A percentile compares a stretch with the other conserved stretches of the same genome.
phyloP scores from a whole-genome alignment of 108 stramenopile species.

The Cyclotella choctawhatcheeana region DNA sequence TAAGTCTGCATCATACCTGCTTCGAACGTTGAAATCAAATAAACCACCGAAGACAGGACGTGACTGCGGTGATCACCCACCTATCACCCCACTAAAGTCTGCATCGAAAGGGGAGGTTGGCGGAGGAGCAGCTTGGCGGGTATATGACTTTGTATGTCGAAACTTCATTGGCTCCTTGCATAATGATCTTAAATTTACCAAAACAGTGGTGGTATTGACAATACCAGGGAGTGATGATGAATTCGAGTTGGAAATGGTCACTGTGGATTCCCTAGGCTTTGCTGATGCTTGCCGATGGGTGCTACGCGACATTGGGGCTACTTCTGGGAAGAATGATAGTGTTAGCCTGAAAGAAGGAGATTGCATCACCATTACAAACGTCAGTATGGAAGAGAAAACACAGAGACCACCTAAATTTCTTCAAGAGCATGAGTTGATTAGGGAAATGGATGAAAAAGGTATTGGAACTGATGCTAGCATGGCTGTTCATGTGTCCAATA shows the following conservation, averaged over 20 bases:
- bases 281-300: slow-evolving; percentile 43
- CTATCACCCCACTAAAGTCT: slow-evolving; percentile 37
- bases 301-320: slow-evolving; percentile 37
- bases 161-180: slow-evolving; percentile 41
- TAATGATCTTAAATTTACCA: slow-evolving; percentile 29
- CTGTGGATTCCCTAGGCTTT: slow-evolving; percentile 43
- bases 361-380: slow-evolving; percentile 7
- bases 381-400: slow-evolving; percentile 17
- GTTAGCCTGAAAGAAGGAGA: slow-evolving; percentile 11
- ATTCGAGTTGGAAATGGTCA: slow-evolving; percentile 35
- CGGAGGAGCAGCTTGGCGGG: slow-evolving; percentile 36
- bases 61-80: slow-evolving; percentile 53
- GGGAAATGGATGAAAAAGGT: slow-evolving; percentile 56
- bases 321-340: neutral
- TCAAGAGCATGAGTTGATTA: slow-evolving; percentile 44
- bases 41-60: slow-evolving; percentile 53
- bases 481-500: slow-evolving; percentile 47
- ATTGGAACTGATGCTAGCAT: slow-evolving; percentile 73
- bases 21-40: slow-evolving; percentile 36
- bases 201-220: slow-evolving; percentile 5
- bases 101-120: slow-evolving; percentile 24
- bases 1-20: slow-evolving; percentile 46
- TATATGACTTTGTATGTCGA: slow-evolving; percentile 39
- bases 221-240: slow-evolving; percentile 17
- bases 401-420: slow-evolving; percentile 39